phyloP scores from a whole-genome alignment of 2,329 filamentous ascomycete genomes.

The Teratosphaeria pseudoeucalypti region DNA sequence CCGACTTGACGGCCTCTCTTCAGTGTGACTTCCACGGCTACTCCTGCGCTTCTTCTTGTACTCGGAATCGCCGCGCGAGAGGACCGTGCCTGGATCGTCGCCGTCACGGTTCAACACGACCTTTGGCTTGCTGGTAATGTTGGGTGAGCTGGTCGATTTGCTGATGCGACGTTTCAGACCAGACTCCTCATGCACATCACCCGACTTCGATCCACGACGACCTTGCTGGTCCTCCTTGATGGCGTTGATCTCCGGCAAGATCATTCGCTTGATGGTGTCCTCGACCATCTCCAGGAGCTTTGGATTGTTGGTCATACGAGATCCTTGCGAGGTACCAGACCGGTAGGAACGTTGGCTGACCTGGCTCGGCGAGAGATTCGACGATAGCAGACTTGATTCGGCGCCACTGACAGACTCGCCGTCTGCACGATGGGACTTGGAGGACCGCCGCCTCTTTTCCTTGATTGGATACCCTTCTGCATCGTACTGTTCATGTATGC shows the following conservation, averaged over 20 bases:
- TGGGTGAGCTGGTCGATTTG: conserved; percentile 51
- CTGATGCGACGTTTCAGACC: conserved; percentile 44
- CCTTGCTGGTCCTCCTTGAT: conserved; percentile 76
- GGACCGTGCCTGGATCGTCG: conserved; percentile 47
- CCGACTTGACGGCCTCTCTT: conserved; percentile 18
- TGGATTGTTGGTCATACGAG: conserved; percentile 86
- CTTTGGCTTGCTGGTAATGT: conserved; percentile 49
- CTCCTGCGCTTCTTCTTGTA: conserved; percentile 41
- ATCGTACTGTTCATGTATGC: conserved; percentile 10
- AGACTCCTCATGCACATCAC: conserved; percentile 35
- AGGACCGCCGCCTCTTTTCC: conserved; percentile 25
- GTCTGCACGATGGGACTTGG: conserved; percentile 43
- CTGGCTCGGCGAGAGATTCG: conserved; percentile 40
- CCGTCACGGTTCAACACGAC: conserved; percentile 49
- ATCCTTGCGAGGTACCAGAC: conserved; percentile 48
- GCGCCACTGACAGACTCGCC: conserved; percentile 42
- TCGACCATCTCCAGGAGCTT: conserved; percentile 85
- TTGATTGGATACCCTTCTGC: conserved; percentile 21
- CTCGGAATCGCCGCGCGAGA: conserved; percentile 43
- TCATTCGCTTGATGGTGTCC: conserved; percentile 80
- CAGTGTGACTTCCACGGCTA: conserved; percentile 33
- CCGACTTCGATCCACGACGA: conserved; percentile 46
- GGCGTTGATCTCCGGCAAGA: conserved; percentile 82
- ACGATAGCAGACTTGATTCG: conserved; percentile 54
- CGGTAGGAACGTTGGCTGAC: conserved; percentile 43